Percentiles rank a stretch among this genome's conserved stretches.
These are phyloP conservation scores for Aspergillus bertholletiae DNA, from an alignment of 495 filamentous ascomycete species.

Conservation along the genomic window DNA sequence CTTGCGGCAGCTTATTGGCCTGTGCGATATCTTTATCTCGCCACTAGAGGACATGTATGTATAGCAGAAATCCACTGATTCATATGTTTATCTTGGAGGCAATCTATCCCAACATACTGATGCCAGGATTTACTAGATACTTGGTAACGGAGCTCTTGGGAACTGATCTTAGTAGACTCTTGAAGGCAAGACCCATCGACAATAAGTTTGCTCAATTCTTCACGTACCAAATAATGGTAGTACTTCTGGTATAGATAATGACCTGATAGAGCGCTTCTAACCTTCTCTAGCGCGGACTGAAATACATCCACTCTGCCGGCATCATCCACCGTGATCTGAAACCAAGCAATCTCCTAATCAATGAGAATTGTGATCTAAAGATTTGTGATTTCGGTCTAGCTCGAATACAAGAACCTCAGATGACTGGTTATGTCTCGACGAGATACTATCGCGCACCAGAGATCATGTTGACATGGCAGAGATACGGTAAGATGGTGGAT, in stretches of 20 bases:
- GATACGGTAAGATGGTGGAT: constrained; percentile 97
- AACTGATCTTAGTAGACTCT: constrained; percentile 89
- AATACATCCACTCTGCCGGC: constrained; percentile 98
- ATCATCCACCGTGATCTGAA: constrained; percentile 98
- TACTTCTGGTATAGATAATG: not conserved
- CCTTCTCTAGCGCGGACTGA: constrained; percentile 75
- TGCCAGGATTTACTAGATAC: constrained; percentile 55
- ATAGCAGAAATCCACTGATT: not conserved
- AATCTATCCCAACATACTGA: constrained; percentile 12
- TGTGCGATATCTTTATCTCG: constrained; percentile 99
- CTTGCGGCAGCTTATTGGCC: constrained; percentile 74
- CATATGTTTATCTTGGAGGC: not conserved
- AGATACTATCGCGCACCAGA: constrained; percentile 97
- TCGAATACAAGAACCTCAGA: constrained; percentile 96
- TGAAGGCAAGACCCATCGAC: constrained; percentile 91
- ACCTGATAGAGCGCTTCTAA: constrained; percentile 21
- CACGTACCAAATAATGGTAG: constrained; percentile 93
- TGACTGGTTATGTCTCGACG: constrained; percentile 99
- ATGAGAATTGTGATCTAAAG: constrained; percentile 98
- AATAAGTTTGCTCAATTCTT: constrained; percentile 99
- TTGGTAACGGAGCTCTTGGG: constrained; percentile 97
- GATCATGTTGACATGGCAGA: constrained; percentile 99
- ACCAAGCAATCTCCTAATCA: constrained; percentile 96
- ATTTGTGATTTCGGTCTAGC: constrained; percentile 98
- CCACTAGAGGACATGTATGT: constrained; percentile 95